phyloP scores from a whole-genome alignment of 1,284 basidiomycete species.

The Heterobasidion annosum region DNA sequence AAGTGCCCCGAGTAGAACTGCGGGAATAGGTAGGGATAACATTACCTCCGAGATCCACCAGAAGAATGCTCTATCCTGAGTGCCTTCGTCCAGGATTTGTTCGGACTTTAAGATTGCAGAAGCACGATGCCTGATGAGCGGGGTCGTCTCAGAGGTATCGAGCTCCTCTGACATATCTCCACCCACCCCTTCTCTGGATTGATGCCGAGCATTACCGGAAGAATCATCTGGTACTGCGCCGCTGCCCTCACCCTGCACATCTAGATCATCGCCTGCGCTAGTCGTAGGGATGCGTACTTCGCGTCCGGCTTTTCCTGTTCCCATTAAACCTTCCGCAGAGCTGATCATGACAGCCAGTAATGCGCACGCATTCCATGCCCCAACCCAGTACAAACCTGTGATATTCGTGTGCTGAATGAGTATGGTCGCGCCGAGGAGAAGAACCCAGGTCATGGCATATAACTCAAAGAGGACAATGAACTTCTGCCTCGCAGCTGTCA shows the following conservation, averaged over 20 bases:
- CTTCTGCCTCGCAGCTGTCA: constrained; percentile 21
- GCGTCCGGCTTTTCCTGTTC: constrained; percentile 13
- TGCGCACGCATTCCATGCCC: constrained; percentile 43
- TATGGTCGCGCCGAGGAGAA: constrained; percentile 22
- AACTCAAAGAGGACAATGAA: constrained; percentile 17
- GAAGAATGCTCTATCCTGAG: constrained; percentile 26
- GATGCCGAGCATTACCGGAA: background rate
- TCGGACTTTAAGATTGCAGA: background rate
- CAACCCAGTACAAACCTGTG: constrained; percentile 24
- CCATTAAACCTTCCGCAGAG: constrained; percentile 26
- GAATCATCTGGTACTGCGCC: background rate
- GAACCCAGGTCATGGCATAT: constrained; percentile 25
- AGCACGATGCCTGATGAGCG: constrained; percentile 25
- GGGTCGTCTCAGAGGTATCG: constrained; percentile 39
- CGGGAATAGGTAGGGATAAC: constrained; percentile 46
- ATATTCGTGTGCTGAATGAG: constrained; percentile 15
- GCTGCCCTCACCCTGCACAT: constrained; percentile 2
- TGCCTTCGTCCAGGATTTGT: constrained; percentile 5
- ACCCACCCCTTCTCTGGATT: background rate
- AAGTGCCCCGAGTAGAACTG: constrained; percentile 50
- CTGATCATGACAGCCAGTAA: constrained; percentile 39
- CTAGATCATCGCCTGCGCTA: constrained; percentile 6
- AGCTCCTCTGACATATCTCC: constrained; percentile 12
- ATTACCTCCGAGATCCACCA: constrained; percentile 62
- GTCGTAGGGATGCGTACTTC: constrained; percentile 1